Base-by-base conservation (phyloP, 192 early-diverging fungal genomes). In the Coemansia sp. region DNA sequence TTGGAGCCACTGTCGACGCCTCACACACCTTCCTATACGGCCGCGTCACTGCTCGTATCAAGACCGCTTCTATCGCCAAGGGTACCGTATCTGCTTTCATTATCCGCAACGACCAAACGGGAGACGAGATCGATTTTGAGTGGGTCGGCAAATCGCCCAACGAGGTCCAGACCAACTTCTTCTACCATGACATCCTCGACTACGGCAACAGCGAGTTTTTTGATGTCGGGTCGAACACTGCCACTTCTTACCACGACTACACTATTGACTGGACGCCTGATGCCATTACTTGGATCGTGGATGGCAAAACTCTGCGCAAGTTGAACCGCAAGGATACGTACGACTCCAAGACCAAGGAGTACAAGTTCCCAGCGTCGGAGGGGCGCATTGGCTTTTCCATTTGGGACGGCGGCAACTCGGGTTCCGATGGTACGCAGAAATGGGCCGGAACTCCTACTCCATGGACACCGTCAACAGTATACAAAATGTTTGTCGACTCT, bases 41-140 rank as follows among this genome's bases (percentile, higher is more conserved):
- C 27, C 85, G 71, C 10, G 85, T 91, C 6, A 84, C 87, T 16
- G 90, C 89, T 8, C 86, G 87, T n/a, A 85, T 90, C 70, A 88
- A 87, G 71, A 82, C 87, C 0, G 90, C 81, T 10, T 79, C 85
- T 0, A 76, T 69, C 0, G 84, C 86, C 15, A 78, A 70, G 22
- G 89, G 89, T 33, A 86, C 87, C 15, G 87, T 91, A 18, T 85
- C 87, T 15, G 81, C 87, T 1, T 89, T 89, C 47, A 88, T 91
- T 41, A 76, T 86, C 52, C 78, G 79, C 59, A 80, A 71, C 65
- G 76, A 82, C 52, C 69, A 76, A 57, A 68, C 61, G 44, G 87
- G 87, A 38, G 89, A 92, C 66, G 91, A 92, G 59, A 87, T 92
- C 42, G 91, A 92, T 71, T 89, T 86, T 73, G 36, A 90, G 71